Base-by-base conservation (phyloP, 345 rosid genomes). In the Noccaea caerulescens region DNA sequence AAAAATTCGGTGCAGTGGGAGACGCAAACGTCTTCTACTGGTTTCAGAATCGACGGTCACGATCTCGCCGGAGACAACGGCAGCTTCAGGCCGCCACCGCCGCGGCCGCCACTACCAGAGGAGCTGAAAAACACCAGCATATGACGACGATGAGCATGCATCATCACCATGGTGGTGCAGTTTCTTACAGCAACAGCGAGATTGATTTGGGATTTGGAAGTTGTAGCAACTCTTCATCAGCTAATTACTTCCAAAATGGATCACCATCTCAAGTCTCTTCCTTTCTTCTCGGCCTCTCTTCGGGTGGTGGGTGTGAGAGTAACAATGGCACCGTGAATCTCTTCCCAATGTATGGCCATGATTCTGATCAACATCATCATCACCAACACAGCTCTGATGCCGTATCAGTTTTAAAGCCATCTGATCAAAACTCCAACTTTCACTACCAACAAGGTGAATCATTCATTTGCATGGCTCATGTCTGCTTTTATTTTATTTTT, bases 1-100 rank as follows among this genome's bases (percentile, higher is more conserved):
- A 94, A 66, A 85, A 91, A 68, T 94, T 88, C 57, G 99, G 99
- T n/a, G 71, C 95, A 4, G 97, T 91, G 30, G 96, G 93, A 0
- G 99, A 94, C 34, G 91, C 97, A 30, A 94, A 94, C 72, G 97
- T 94, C 76, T 94, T 94, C 85, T 94, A 94, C 83, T 94, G 99
- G 99, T 94, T 94, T 83, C 99, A 94, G 75, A 94, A 94, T 73
- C 68, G 99, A 37, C 81, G 99, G 27, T 91, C 99, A 14, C 82
- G 96, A 81, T 89, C 97, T 69, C 99, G 99, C 69, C 92, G 97
- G 80, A 89, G 93, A 27, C 97, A 88, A 72, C 83, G 99, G 30
- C 96, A 91, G 84, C 71, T 94, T 78, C 93, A 87, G 71, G 97
- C 95, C 0, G 86, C 80, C 20, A 53, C 72, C 2, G 60, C 56